These are phyloP conservation scores for Ambrosia trifida DNA, from an alignment of 129 eudicot genomes.

Conservation along the genomic window DNA sequence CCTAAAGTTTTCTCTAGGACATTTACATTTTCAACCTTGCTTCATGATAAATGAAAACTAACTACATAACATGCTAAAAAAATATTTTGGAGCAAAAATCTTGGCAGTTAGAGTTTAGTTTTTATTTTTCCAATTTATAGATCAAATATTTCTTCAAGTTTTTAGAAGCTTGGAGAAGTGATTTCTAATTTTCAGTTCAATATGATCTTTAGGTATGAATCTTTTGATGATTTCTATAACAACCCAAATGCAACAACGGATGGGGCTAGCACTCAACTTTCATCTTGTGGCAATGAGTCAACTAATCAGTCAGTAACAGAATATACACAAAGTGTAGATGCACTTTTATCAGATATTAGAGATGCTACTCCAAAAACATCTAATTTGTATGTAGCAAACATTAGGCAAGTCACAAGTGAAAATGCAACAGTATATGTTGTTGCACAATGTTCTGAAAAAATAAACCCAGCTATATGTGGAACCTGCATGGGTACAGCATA, in stretches of 20 bases:
- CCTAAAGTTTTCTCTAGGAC: too few relatives aligned
- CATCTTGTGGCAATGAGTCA: constrained; percentile 49
- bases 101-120: too few relatives aligned
- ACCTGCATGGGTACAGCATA: constrained; percentile 54
- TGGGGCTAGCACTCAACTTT: constrained; percentile 38
- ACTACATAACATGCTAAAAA: too few relatives aligned
- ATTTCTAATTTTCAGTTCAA: too few relatives aligned
- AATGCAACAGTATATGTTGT: constrained; percentile 43
- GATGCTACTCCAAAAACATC: constrained; percentile 52
- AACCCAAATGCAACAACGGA: constrained; percentile 41
- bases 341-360: constrained; percentile 41
- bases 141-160: too few relatives aligned
- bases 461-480: constrained; percentile 32
- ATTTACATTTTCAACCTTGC: too few relatives aligned
- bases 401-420: constrained; percentile 31
- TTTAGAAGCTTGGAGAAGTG: too few relatives aligned
- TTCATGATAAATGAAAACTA: too few relatives aligned
- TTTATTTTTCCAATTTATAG: too few relatives aligned
- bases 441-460: constrained; percentile 49
- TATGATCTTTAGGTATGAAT: constrained; percentile 54
- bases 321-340: constrained; percentile 30
- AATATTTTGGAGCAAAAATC: too few relatives aligned
- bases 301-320: constrained; percentile 37
- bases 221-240: constrained; percentile 34
- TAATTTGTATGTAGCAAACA: constrained; percentile 50